These are phyloP conservation scores for Austroboletus festivus DNA, from an alignment of 768 basidiomycete species.

Conservation along the genomic window DNA sequence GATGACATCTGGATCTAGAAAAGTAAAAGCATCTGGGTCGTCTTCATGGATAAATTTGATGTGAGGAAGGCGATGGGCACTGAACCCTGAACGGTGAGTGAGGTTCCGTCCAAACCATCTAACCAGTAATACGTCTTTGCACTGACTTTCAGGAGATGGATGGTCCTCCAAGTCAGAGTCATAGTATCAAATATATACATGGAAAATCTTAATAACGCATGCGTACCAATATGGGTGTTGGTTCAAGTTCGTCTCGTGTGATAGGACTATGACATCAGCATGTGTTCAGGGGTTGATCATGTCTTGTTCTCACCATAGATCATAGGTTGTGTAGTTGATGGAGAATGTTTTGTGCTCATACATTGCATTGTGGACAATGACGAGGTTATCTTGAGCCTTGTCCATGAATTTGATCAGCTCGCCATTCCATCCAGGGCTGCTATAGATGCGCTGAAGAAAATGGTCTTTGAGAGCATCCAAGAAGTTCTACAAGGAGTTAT, in stretches of 20 bases:
- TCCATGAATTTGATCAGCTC: neutral
- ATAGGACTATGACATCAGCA: neutral
- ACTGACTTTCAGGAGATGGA: neutral
- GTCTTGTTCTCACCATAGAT: neutral
- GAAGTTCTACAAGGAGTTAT: too few relatives aligned
- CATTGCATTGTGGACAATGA: neutral
- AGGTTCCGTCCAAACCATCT: conserved; percentile 16
- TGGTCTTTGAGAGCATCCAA: too few relatives aligned
- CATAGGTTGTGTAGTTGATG: neutral
- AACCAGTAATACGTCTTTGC: conserved; percentile 30
- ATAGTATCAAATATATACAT: conserved; percentile 4
- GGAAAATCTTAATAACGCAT: conserved; percentile 13
- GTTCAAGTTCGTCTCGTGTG: neutral
- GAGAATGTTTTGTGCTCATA: neutral
- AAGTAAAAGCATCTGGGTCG: conserved; percentile 10
- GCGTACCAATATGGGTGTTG: too few relatives aligned
- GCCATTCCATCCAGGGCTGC: neutral
- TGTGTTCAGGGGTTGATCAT: neutral
- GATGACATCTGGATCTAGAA: conserved; percentile 2
- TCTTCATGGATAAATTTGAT: neutral
- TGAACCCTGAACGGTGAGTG: neutral
- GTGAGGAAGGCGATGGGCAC: neutral
- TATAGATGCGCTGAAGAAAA: too few relatives aligned
- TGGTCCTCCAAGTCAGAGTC: neutral
- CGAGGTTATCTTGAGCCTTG: neutral